Evolutionary conservation across 345 rosid genomes (phyloP), one percentile per base, ranked within the genome.

Genomic region (Populus nigra): DNA sequence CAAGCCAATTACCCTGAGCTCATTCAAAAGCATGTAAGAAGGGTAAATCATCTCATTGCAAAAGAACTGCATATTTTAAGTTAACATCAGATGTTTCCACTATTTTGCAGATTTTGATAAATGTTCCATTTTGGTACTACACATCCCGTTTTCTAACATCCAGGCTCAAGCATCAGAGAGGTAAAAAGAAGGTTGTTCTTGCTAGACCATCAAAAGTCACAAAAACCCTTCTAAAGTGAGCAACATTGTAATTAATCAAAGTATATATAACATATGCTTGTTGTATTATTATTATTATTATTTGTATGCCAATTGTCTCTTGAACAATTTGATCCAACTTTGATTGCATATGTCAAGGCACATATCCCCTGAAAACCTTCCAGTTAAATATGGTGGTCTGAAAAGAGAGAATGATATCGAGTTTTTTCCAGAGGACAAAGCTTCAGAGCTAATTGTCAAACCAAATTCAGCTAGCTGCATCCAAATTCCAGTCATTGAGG

Each of bases 81-180:
- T 22, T 59, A 22, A 18, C 27, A 59, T 22, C 9, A n/a, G 12
- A 18, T n/a, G 25, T 71, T 9, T 9, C 27, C 10, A 7, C 29
- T 50, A 18, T 77, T 68, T 78, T 80, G 78, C 84, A 88, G 91
- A 86, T 88, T 67, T 22, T 91, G 69, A 75, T 91, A 73, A 89
- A 89, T 61, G 89, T 86, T 8, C 90, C 93, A 7, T 86, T 91
- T 11, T 85, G 93, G 91, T 88, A 81, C 86, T 86, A 87, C 74
- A 79, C 85, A 4, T 86, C 79, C 62, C 91, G 82, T 62, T 45
- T 69, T 23, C 67, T 89, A 75, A 72, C 73, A 13, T 76, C 81
- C 35, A 83, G 78, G 76, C 43, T 91, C 49, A 55, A 69, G 35
- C 78, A 61, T 50, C 85, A 68, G 29, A 83, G 78, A 71, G 18